A percentile compares a stretch with the other conserved stretches of the same genome.
Evolutionary conservation across 2,329 filamentous ascomycete species (phyloP).

Genomic region (Trichoderma sp.): DNA sequence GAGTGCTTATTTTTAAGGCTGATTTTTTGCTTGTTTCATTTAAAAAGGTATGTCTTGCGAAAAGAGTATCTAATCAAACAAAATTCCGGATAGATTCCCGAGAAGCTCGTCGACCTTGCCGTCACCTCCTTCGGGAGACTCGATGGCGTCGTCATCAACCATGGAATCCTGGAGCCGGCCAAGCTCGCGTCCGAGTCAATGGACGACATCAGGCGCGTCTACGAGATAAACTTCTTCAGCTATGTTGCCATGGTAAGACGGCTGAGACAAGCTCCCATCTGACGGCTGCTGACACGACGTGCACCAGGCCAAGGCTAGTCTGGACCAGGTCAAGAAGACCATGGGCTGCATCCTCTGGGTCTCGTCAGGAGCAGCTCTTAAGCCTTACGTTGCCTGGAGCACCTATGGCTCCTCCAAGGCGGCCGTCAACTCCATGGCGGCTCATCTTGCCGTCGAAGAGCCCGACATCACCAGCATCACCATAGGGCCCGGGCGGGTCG

Average conservation of each 20-base stretch:
- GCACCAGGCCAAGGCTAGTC: constrained; percentile 66
- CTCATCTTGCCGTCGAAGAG: constrained; percentile 76
- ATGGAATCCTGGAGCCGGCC: constrained; percentile 78
- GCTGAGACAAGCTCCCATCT: not conserved
- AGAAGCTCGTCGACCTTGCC: constrained; percentile 66
- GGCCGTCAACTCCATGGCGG: constrained; percentile 75
- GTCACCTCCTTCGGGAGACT: constrained; percentile 69
- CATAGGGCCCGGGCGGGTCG: constrained; percentile 77
- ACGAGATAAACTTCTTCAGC: constrained; percentile 87
- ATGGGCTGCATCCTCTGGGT: constrained; percentile 75
- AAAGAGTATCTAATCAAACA: not conserved
- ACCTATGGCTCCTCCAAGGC: constrained; percentile 84
- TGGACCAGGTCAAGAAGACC: constrained; percentile 67
- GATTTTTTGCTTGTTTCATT: not conserved
- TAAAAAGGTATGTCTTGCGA: not conserved
- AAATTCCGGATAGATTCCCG: constrained; percentile 50
- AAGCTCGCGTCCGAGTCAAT: constrained; percentile 67
- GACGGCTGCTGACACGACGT: constrained; percentile 20
- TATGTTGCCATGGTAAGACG: constrained; percentile 70
- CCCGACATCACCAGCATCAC: constrained; percentile 71
- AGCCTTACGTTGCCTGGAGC: constrained; percentile 72
- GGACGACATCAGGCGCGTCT: constrained; percentile 74
- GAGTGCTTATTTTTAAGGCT: not conserved
- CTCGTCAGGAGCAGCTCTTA: constrained; percentile 74
- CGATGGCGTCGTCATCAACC: constrained; percentile 85